Evolutionary conservation across 176 grass and related monocot genomes (phyloP).

Genomic region (Zoysia japonica): DNA sequence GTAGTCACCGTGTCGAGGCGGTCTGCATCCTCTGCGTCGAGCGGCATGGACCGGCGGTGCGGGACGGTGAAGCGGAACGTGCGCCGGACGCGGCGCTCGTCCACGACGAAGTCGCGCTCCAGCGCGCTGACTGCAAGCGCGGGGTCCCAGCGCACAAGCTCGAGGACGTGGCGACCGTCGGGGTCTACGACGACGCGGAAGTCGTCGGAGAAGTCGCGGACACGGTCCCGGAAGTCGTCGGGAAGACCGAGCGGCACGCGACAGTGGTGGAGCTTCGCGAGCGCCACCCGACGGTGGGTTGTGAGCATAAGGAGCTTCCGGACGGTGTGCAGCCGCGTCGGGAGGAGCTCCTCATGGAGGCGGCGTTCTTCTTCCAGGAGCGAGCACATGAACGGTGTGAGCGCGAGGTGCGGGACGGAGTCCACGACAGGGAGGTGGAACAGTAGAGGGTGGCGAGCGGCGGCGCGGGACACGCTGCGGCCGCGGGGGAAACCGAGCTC

Average conservation of each 20-base stretch:
- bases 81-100: conserved; percentile 51
- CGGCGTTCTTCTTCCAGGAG: conserved; percentile 66
- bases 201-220: conserved; percentile 58
- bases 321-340: conserved; percentile 41
- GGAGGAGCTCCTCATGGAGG: conserved; percentile 59
- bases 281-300: conserved; percentile 56
- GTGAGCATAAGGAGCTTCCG: conserved; percentile 91
- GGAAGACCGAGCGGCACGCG: conserved; percentile 74
- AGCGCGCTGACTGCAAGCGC: conserved; percentile 73
- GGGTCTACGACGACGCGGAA: conserved; percentile 78
- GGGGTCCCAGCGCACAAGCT: conserved; percentile 74
- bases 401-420: conserved; percentile 60
- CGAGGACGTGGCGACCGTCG: conserved; percentile 69
- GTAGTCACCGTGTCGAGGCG: conserved; percentile 65
- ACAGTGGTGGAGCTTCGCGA: conserved; percentile 82
- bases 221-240: conserved; percentile 76
- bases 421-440: conserved; percentile 55
- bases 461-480: conserved; percentile 58
- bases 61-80: conserved; percentile 75
- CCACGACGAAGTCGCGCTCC: conserved; percentile 71
- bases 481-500: conserved; percentile 78
- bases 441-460: conserved; percentile 59
- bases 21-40: conserved; percentile 57
- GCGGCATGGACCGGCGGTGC: conserved; percentile 59
- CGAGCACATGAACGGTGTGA: conserved; percentile 78